Conservation (phyloP, 78 protist genomes). For the Dictyostelium intermedium region DNA sequence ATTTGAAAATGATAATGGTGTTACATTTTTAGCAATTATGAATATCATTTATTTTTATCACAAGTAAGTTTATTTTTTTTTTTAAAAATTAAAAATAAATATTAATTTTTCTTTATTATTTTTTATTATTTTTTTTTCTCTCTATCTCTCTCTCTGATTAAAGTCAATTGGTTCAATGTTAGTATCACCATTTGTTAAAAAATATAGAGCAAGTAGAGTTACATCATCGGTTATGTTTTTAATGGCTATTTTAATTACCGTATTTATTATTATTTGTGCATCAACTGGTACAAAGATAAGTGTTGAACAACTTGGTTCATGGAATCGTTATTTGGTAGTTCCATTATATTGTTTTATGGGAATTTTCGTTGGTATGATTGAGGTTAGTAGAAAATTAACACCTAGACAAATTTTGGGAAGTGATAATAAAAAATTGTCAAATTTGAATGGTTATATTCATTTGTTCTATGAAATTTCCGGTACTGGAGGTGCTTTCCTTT, state of each 20-base stretch:
- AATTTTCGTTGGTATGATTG: constrained; percentile 49
- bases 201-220: constrained; percentile 61
- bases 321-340: constrained; percentile 24
- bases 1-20: constrained; percentile 52
- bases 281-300: constrained; percentile 6
- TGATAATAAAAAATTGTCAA: background rate
- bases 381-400: constrained; percentile 46
- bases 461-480: constrained; percentile 56
- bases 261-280: constrained; percentile 33
- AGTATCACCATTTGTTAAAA: constrained; percentile 64
- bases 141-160: no score
- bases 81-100: background rate
- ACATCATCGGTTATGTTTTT: constrained; percentile 24
- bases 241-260: constrained; percentile 16
- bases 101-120: background rate
- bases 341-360: constrained; percentile 61
- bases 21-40: constrained; percentile 67
- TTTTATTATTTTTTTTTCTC: background rate
- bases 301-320: background rate
- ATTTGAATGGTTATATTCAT: constrained; percentile 56
- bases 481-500: constrained; percentile 70
- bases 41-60: constrained; percentile 54
- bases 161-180: constrained; percentile 49
- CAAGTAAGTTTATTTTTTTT: constrained; percentile 34
- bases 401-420: constrained; percentile 66